Evolutionary conservation across 2,329 filamentous ascomycete genomes (phyloP).

Genomic region (Cladosporium sp.): DNA sequence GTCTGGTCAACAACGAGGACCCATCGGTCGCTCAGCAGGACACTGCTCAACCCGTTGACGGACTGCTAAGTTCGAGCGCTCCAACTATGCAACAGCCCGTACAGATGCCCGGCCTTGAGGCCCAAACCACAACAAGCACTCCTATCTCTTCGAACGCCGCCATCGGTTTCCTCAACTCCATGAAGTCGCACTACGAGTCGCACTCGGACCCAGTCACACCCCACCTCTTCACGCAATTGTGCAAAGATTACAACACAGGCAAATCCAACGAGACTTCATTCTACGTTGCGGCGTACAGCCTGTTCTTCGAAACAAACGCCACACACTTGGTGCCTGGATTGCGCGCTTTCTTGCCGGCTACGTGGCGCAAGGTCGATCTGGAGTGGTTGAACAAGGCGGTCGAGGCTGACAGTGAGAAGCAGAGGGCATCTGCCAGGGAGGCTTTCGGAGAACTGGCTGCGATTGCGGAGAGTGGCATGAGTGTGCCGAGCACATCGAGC

Average conservation of each 20-base stretch:
- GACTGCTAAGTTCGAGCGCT: not conserved
- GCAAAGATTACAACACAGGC: slow-evolving; percentile 21
- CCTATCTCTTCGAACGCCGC: not conserved
- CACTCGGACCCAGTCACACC: not conserved
- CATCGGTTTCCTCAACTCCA: not conserved
- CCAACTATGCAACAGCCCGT: not conserved
- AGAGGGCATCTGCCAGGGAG: not conserved
- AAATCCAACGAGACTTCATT: slow-evolving; percentile 21
- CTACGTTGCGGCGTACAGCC: slow-evolving; percentile 23
- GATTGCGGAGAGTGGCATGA: not conserved
- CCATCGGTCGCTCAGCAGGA: not conserved
- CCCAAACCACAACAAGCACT: not conserved
- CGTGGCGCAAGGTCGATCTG: slow-evolving; percentile 22
- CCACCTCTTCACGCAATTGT: not conserved
- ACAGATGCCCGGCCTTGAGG: not conserved
- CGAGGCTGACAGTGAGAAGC: slow-evolving; percentile 7
- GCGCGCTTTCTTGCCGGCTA: slow-evolving; percentile 21
- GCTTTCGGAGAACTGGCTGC: not conserved
- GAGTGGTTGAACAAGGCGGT: slow-evolving; percentile 21
- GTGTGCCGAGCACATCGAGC: not conserved
- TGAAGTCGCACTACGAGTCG: not conserved
- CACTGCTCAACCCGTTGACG: not conserved
- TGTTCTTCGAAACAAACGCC: slow-evolving; percentile 20
- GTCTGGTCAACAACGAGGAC: not conserved
- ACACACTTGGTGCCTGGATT: slow-evolving; percentile 21